Conservation (phyloP, 2,329 filamentous ascomycete genomes). For the Anthostomella pinea region DNA sequence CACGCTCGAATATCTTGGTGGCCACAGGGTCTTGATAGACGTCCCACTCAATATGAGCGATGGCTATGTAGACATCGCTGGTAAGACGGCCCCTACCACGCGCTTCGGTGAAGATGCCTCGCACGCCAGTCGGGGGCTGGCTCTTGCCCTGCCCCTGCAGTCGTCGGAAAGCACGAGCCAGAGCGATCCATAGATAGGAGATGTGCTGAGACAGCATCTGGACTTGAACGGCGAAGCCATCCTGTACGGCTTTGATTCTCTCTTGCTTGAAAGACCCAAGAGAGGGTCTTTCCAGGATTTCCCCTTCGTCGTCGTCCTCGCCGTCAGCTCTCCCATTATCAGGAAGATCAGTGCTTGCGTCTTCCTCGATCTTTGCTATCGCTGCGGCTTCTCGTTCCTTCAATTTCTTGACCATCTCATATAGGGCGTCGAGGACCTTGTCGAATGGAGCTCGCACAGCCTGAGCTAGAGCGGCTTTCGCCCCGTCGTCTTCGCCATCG, state of each 20-base stretch:
- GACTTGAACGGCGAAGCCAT: slow-evolving; percentile 69
- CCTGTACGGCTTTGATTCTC: slow-evolving; percentile 59
- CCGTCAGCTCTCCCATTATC: slow-evolving; percentile 33
- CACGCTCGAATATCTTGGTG: slow-evolving; percentile 93
- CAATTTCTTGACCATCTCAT: slow-evolving; percentile 74
- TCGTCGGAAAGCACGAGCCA: slow-evolving; percentile 90
- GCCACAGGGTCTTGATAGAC: slow-evolving; percentile 94
- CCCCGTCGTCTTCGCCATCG: slow-evolving; percentile 72
- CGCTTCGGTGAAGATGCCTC: slow-evolving; percentile 86
- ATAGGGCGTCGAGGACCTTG: slow-evolving; percentile 80
- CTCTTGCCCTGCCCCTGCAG: slow-evolving; percentile 81
- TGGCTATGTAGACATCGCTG: slow-evolving; percentile 92
- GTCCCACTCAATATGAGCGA: slow-evolving; percentile 88
- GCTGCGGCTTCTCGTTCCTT: slow-evolving; percentile 61
- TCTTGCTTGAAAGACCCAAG: slow-evolving; percentile 61
- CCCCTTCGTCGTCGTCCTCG: slow-evolving; percentile 52
- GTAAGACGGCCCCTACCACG: slow-evolving; percentile 83
- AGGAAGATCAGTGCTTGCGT: slow-evolving; percentile 32
- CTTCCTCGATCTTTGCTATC: slow-evolving; percentile 55
- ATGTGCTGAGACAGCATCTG: slow-evolving; percentile 78
- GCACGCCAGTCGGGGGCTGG: slow-evolving; percentile 62
- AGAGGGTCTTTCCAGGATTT: slow-evolving; percentile 37
- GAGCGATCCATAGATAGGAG: slow-evolving; percentile 90
- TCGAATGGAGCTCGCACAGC: slow-evolving; percentile 83
- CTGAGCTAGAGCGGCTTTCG: slow-evolving; percentile 70